Evolutionary conservation across 257 asterid species (phyloP).

Genomic region (Rubia yunnanensis): DNA sequence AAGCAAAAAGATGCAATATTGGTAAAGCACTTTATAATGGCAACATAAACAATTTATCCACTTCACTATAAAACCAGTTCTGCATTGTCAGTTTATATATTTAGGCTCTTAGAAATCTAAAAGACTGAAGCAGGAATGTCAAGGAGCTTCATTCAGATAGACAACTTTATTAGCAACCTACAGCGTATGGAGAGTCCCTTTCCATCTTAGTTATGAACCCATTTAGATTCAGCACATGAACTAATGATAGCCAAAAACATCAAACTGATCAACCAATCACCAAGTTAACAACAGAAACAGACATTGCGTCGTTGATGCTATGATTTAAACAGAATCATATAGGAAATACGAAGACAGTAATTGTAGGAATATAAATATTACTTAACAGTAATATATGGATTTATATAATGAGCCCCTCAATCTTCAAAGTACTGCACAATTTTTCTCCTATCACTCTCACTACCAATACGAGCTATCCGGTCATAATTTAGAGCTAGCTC

Average conservation of each 20-base stretch:
- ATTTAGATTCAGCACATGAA: background rate
- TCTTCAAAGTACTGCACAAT: background rate
- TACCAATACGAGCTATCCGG: background rate
- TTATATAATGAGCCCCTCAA: background rate
- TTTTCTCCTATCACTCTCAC: background rate
- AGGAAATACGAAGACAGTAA: background rate
- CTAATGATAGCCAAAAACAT: background rate
- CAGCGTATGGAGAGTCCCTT: background rate
- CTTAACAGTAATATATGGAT: background rate
- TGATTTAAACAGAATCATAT: background rate
- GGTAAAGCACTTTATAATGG: background rate
- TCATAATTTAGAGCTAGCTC: background rate
- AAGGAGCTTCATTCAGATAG: background rate
- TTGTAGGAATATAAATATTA: too few species aligned
- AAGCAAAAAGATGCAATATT: background rate
- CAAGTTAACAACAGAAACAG: background rate
- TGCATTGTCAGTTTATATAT: background rate
- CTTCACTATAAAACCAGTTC: background rate
- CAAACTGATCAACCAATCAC: background rate
- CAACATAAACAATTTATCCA: background rate
- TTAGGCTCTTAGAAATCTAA: background rate
- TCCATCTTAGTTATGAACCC: background rate
- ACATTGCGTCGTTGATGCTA: background rate
- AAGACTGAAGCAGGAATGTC: background rate
- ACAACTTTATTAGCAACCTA: background rate